Base-by-base conservation (phyloP, 495 filamentous ascomycete species). In the Penicillium subrubescens region DNA sequence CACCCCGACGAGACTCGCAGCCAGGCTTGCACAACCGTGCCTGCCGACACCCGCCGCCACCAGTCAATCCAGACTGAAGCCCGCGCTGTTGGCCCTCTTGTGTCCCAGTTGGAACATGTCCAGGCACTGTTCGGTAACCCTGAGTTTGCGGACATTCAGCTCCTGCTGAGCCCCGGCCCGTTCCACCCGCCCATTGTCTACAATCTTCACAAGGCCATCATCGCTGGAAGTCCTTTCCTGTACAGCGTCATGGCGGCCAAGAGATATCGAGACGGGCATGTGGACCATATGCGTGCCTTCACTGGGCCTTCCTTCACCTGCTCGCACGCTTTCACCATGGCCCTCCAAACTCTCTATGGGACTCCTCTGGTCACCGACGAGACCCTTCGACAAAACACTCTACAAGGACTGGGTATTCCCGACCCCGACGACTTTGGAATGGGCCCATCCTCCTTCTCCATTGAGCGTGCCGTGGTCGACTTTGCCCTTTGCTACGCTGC, bases 401-500 rank as follows among this genome's bases (percentile, higher is more conserved):
- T 64, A 23, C 25, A 43, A 3, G 56, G 48, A 29, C 37, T 59
- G 23, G 39, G 29, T 6, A 8, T n/a, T 19, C 10, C 37, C 3
- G 50, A n/a, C n/a, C 10, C 37, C 3, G 50, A 44, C 10, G 37
- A 44, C 39, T 8, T 35, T 4, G 17, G 4, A 0, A 54, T 25
- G 6, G 8, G 17, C 15, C 6, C 23, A 1, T 57, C 60, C 39
- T 50, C 62, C 0, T 73, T 70, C 57, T 54, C 57, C 5, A 11
- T 74, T 15, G 65, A 60, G 17, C 44, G 34, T 11, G 68, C 71
- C n/a, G 70, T 66, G 64, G 60, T 69, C 1, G 73, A 75, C 34
- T 64, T 76, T 33, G 70, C 73, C 12, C 34, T 77, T 11, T 75
- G 67, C 60, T 78, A 79, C 62, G 75, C 70, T 12, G 58, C 68